Base-by-base conservation (phyloP, 768 basidiomycete genomes). In the Lyophyllum decastes region DNA sequence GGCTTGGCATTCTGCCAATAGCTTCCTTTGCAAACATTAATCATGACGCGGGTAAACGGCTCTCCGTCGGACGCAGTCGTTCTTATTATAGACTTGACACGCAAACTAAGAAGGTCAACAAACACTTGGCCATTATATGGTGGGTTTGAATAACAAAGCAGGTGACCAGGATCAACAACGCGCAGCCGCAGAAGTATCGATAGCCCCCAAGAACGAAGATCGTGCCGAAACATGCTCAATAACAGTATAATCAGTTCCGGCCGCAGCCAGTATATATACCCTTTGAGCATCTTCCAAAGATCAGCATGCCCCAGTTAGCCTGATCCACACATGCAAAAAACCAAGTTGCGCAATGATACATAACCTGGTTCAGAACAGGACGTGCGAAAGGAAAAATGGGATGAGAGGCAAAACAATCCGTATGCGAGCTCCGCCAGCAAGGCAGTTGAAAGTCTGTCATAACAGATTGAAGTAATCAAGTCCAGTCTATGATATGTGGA, bases 401-500 rank as follows among this genome's bases (percentile, higher is more conserved):
- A 35, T 10, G 27, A 8, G 34, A 49, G 16, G 46, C 30, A 19
- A 34, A 54, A 12, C 22, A 33, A 49, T 53, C 45, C 7, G 40
- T 41, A 17, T 38, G 4, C 5, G 40, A 4, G n/a, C 40, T 41
- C 10, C 11, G 40, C 40, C n/a, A 38, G 49, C 14, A n/a, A 35
- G 22, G 21, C 21, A 43, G 22, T 22, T 17, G 25, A 55, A 58
- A 46, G 49, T 55, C 51, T 55, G 54, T 60, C 34, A 26, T 41
- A 26, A 46, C 21, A 46, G 52, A 25, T 51, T 55, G 59, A 49
- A 55, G 52, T 24, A 62, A 52, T 4, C 51, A 60, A 55, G 58
- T 64, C 60, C 61, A 57, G 52, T 53, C 35, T 52, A 38, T 55
- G 54, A 49, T 52, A 62, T 44, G 61, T 66, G 65, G 52, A 65